Evolutionary conservation across 176 grass and related monocot genomes (phyloP).

Genomic region (Rhynchospora tenuis): DNA sequence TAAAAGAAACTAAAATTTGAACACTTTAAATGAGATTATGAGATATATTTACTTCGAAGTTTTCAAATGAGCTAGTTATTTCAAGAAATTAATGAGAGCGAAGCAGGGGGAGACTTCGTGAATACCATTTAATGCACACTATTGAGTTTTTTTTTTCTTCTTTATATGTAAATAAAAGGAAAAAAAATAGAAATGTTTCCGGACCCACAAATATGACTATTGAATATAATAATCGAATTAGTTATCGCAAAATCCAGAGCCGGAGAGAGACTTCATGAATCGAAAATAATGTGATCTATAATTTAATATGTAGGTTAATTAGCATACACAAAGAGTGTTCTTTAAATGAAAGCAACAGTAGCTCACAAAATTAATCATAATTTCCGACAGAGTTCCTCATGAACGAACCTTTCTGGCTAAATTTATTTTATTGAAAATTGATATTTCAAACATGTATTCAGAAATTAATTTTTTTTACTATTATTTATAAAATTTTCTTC

Average conservation of each 20-base stretch:
- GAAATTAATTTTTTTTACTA: background rate
- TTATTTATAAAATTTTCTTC: background rate
- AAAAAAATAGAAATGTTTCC: background rate
- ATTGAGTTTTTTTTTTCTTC: background rate
- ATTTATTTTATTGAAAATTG: background rate
- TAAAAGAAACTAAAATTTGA: background rate
- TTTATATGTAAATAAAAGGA: background rate
- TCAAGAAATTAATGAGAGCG: no score
- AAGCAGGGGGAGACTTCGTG: background rate
- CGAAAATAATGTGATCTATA: background rate
- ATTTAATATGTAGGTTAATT: background rate
- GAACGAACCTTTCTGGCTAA: background rate
- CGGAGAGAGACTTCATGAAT: background rate
- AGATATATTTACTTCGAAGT: no score
- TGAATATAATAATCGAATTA: background rate
- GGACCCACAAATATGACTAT: background rate
- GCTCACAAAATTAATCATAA: background rate
- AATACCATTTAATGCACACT: conserved; percentile 15
- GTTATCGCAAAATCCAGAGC: background rate
- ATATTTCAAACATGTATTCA: background rate
- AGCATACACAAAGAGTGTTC: background rate
- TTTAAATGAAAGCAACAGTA: background rate
- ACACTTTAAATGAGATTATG: no score
- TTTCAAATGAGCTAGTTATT: no score
- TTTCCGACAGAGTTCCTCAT: background rate